These are phyloP conservation scores for Handroanthus guayacan DNA, from an alignment of 257 asterid genomes.

Conservation along the genomic window DNA sequence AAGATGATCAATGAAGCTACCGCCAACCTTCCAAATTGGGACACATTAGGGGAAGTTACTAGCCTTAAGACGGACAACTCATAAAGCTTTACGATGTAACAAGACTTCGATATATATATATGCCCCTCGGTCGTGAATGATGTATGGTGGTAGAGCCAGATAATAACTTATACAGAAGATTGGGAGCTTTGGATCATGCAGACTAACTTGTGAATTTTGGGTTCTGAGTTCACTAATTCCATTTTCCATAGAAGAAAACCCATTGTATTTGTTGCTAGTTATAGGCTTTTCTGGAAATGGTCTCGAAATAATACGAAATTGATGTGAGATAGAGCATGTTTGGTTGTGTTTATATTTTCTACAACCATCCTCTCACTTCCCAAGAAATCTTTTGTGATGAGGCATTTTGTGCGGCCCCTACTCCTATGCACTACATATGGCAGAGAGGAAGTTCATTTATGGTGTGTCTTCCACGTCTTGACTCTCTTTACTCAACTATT, in stretches of 20 bases:
- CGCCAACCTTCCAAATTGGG: conserved; percentile 63
- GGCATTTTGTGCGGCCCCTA: too few species aligned
- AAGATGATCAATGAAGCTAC: conserved; percentile 72
- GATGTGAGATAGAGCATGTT: too few species aligned
- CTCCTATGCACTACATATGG: too few species aligned
- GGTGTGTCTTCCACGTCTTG: too few species aligned
- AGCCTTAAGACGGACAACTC: neutral
- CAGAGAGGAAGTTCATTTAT: too few species aligned
- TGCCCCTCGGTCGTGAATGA: neutral
- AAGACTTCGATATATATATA: too few species aligned
- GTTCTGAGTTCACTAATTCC: neutral
- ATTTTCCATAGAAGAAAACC: neutral
- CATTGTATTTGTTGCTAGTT: neutral
- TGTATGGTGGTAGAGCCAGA: neutral
- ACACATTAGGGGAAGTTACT: conserved; percentile 8
- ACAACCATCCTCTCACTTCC: too few species aligned
- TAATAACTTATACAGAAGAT: neutral
- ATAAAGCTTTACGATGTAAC: neutral
- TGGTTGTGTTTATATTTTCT: too few species aligned
- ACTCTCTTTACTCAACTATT: too few species aligned
- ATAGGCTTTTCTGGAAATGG: neutral
- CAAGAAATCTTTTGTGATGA: too few species aligned
- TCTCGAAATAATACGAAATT: too few species aligned
- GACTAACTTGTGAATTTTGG: neutral
- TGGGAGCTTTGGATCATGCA: conserved; percentile 34